Base-by-base conservation (phyloP, 768 basidiomycete genomes). In the Hygrophorus russula region DNA sequence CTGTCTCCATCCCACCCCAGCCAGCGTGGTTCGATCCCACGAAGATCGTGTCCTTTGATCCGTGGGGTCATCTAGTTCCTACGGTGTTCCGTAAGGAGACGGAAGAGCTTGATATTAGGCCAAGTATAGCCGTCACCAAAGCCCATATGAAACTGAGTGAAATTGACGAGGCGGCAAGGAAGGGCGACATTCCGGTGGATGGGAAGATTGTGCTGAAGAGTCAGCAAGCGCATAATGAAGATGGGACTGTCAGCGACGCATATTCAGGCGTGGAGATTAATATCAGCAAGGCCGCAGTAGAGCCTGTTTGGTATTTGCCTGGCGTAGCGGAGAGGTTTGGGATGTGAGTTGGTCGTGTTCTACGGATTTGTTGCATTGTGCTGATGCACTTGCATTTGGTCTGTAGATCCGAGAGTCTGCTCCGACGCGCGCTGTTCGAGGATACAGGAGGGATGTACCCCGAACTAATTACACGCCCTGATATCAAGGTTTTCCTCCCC, bases 361-460 rank as follows among this genome's bases (percentile, higher is more conserved):
- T 33, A 1, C 19, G 38, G 8, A 17, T 19, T 9, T 42, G 15
- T 40, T 37, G 32, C 39, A 28, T 28, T 17, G 27, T 33, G 36
- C 9, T 35, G 15, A 42, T 45, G 13, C 34, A 30, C 4, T 7
- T 24, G 34, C 32, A 35, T 36, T 30, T 36, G 5, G 18, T 39
- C 42, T 37, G 27, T 55, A 88, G 85, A 39, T 85, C 87, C 0
- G 94, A 98, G 59, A 73, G 69, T 13, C 63, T 90, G 0, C 74
- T 98, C 2, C 79, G 94, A 14, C 73, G 94, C n/a, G 83, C 88
- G 0, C 69, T 98, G 30, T 98, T 97, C 51, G 94, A 98, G 59
- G 94, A 96, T 50, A 94, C 90, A 0, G 91, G 89, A 52, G 90
- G 91, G 55, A 90, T 89, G 84, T 91, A 88, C 59, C 92, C 93